Percentiles rank a stretch among this genome's conserved stretches.
These are phyloP conservation scores for Pochonia chlamydosporia DNA, from an alignment of 2,329 filamentous ascomycete genomes.

Conservation along the genomic window DNA sequence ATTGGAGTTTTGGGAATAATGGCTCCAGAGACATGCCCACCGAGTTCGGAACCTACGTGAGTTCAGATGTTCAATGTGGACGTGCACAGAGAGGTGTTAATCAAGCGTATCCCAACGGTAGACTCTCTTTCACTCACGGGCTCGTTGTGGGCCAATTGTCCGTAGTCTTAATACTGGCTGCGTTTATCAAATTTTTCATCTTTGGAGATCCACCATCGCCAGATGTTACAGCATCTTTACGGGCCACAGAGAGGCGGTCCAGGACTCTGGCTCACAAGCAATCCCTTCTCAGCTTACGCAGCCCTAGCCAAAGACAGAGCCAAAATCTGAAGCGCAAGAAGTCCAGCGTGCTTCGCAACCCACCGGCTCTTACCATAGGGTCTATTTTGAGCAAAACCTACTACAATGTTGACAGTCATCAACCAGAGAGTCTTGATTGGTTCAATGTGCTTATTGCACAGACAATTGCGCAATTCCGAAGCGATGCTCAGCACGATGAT, in stretches of 20 bases:
- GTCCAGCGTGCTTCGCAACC: constrained; percentile 66
- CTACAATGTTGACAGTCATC: constrained; percentile 92
- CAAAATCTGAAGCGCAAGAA: constrained; percentile 55
- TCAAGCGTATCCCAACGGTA: constrained; percentile 24
- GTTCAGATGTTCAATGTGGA: constrained; percentile 14
- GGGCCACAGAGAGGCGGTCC: constrained; percentile 68
- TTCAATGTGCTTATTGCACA: constrained; percentile 97
- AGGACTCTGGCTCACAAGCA: constrained; percentile 71
- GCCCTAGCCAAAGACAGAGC: constrained; percentile 32
- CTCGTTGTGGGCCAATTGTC: constrained; percentile 91
- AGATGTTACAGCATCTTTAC: constrained; percentile 70
- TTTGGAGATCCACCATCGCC: constrained; percentile 88
- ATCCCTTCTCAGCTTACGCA: constrained; percentile 60
- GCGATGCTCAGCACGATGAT: constrained; percentile 86
- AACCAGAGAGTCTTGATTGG: constrained; percentile 96
- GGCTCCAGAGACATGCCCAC: constrained; percentile 36
- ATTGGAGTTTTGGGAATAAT: constrained; percentile 18
- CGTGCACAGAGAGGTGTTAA: neutral
- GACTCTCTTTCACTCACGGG: constrained; percentile 87
- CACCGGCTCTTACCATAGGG: constrained; percentile 77
- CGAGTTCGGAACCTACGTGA: constrained; percentile 40
- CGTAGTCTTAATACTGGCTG: constrained; percentile 82
- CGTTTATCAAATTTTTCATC: constrained; percentile 99
- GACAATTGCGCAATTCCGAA: constrained; percentile 90
- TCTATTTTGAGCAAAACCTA: constrained; percentile 96